These are phyloP conservation scores for Rhodomyrtus psidioides DNA, from an alignment of 441 rosid genomes.

Conservation along the genomic window DNA sequence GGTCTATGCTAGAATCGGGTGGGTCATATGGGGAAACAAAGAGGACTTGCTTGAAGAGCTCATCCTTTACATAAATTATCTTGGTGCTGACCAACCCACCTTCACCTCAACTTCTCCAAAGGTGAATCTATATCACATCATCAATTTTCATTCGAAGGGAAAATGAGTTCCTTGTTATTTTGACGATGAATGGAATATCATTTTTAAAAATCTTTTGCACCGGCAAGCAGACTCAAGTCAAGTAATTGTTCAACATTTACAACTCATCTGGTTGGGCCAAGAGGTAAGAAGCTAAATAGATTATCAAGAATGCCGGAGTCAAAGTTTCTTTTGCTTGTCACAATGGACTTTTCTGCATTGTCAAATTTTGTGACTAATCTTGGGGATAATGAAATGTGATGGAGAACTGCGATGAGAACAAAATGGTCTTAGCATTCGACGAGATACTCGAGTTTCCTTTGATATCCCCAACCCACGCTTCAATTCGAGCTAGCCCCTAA, in stretches of 20 bases:
- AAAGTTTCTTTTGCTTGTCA: background rate
- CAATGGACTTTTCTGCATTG: background rate
- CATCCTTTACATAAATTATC: conserved; percentile 84
- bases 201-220: background rate
- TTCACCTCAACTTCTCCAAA: conserved; percentile 96
- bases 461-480: background rate
- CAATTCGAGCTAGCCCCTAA: background rate
- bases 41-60: conserved; percentile 88
- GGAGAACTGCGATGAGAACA: conserved; percentile 76
- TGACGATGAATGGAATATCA: background rate
- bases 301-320: background rate
- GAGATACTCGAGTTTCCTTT: background rate
- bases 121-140: conserved; percentile 19
- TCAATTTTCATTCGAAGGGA: background rate
- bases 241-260: conserved; percentile 83
- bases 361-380: background rate
- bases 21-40: conserved; percentile 90
- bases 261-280: conserved; percentile 67
- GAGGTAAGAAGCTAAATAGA: conserved; percentile 33
- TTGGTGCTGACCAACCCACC: conserved; percentile 89
- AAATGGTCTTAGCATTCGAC: conserved; percentile 10
- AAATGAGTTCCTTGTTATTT: background rate
- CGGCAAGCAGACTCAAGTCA: conserved; percentile 66
- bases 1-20: conserved; percentile 89
- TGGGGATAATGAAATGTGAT: conserved; percentile 72